Percentiles rank a stretch among this genome's conserved stretches.
phyloP scores from a whole-genome alignment of 805 yeast species.

The Candida endomychidarum region DNA sequence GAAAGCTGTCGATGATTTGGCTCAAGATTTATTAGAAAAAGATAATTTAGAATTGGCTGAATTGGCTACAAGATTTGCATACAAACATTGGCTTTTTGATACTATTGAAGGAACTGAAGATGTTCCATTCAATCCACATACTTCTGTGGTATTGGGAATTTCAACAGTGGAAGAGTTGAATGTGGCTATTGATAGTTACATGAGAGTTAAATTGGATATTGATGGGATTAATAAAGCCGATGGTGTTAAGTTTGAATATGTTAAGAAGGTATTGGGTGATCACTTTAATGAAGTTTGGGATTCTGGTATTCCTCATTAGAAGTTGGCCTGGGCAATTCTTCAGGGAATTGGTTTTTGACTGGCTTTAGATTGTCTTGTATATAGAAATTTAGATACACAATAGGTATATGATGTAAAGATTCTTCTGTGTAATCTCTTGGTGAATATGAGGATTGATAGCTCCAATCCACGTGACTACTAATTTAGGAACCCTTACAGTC shows the following conservation, averaged over 20 bases:
- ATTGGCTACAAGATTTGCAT: conserved; percentile 74
- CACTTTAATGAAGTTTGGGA: conserved; percentile 70
- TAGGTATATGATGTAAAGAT: too few species aligned
- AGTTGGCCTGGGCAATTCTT: too few species aligned
- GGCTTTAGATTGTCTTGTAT: too few species aligned
- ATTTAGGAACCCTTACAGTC: too few species aligned
- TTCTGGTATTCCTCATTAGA: conserved; percentile 31
- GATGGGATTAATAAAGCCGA: conserved; percentile 42
- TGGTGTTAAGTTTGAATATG: conserved; percentile 38
- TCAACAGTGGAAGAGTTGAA: conserved; percentile 63
- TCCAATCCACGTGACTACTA: too few species aligned
- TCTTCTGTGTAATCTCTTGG: too few species aligned
- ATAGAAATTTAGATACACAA: too few species aligned
- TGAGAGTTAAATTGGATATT: conserved; percentile 41
- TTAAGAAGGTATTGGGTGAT: conserved; percentile 47
- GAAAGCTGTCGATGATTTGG: conserved; percentile 48
- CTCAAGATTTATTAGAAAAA: conserved; percentile 32
- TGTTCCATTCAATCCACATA: conserved; percentile 25
- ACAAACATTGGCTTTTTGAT: conserved; percentile 54
- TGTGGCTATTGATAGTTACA: conserved; percentile 58
- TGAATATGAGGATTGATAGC: too few species aligned
- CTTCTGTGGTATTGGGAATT: conserved; percentile 77
- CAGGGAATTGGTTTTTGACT: too few species aligned
- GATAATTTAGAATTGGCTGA: conserved; percentile 71
- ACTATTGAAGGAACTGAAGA: conserved; percentile 14